Evolutionary conservation across 2,329 filamentous ascomycete species (phyloP).

Genomic region (Penicillium sp.): DNA sequence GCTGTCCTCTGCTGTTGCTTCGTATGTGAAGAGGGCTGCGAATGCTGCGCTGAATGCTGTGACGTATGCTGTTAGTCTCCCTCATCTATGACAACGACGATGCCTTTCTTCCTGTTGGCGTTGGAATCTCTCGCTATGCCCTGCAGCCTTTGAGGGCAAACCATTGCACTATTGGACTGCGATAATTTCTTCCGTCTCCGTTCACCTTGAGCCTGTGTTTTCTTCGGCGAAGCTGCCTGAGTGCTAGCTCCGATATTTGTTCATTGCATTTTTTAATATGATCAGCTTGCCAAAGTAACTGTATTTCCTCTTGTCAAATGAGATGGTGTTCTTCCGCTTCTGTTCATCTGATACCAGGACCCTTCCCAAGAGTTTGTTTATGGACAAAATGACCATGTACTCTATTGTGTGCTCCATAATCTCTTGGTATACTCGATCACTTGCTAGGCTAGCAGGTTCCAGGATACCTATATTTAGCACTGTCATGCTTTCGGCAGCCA

Average conservation of each 20-base stretch:
- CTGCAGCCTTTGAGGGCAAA: constrained; percentile 5
- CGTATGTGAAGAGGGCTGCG: constrained; percentile 61
- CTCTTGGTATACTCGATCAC: background rate
- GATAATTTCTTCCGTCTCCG: background rate
- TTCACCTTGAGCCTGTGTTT: background rate
- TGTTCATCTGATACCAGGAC: background rate
- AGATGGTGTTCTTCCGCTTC: background rate
- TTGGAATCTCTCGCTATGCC: constrained; percentile 12
- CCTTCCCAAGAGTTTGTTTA: background rate
- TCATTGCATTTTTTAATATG: background rate
- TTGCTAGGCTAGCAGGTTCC: background rate
- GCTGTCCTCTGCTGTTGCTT: constrained; percentile 61
- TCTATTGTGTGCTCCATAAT: background rate
- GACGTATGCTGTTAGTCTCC: constrained; percentile 37
- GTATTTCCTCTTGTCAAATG: background rate
- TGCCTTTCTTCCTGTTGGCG: constrained; percentile 23
- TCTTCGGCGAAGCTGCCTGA: background rate
- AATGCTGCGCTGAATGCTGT: constrained; percentile 58
- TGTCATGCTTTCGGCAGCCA: background rate
- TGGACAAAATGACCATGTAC: background rate
- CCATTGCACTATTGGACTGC: constrained; percentile 4
- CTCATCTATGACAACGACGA: constrained; percentile 25
- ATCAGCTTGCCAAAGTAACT: background rate
- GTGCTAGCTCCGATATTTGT: background rate
- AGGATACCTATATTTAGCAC: background rate